These are phyloP conservation scores for Chenopodium quinoa DNA, from an alignment of 148 eudicot genomes.

Conservation along the genomic window DNA sequence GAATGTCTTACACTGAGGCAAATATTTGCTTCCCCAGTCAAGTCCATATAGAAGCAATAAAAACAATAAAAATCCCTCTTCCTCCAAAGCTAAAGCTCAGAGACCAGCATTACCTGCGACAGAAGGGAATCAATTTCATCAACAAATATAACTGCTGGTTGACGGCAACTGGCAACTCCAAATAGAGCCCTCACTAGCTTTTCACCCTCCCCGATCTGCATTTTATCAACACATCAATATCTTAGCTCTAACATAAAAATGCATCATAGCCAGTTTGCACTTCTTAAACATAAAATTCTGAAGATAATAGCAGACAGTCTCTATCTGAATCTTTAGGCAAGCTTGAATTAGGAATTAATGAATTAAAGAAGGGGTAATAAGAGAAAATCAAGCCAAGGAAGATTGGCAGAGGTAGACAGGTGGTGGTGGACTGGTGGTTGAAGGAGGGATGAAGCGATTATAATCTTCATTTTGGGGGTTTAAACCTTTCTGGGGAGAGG, in stretches of 20 bases:
- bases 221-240: slow-evolving; percentile 10
- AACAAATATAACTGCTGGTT: slow-evolving; percentile 98
- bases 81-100: slow-evolving; percentile 8
- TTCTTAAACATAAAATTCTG: not conserved
- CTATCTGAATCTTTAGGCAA: not conserved
- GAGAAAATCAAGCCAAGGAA: not conserved
- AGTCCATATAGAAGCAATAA: slow-evolving; percentile 4
- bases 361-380: not conserved
- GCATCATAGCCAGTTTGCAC: not conserved
- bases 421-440: not conserved
- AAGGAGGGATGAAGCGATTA: not conserved
- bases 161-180: slow-evolving; percentile 99
- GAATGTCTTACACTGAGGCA: not conserved
- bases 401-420: not conserved
- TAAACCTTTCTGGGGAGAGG: too few relatives aligned
- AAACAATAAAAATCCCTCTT: not conserved
- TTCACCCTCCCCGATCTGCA: slow-evolving; percentile 98
- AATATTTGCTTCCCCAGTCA: not conserved
- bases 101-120: slow-evolving; percentile 64
- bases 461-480: too few relatives aligned
- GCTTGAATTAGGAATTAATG: not conserved
- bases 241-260: not conserved
- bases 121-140: slow-evolving; percentile 99
- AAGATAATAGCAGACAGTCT: too few relatives aligned
- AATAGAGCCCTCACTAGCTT: slow-evolving; percentile 99